Base-by-base conservation (phyloP, 345 rosid species). In the Eucalyptus melliodora region DNA sequence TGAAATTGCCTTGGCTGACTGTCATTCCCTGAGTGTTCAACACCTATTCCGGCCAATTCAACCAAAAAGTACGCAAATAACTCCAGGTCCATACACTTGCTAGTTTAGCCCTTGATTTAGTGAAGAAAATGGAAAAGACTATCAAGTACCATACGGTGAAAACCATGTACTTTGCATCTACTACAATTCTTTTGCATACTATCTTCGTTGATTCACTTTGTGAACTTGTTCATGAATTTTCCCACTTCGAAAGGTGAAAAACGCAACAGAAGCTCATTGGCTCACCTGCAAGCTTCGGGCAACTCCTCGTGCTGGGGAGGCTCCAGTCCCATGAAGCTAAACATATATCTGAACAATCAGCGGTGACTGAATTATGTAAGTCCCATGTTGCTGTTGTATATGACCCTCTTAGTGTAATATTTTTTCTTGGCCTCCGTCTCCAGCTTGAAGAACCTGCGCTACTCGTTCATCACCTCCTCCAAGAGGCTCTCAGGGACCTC, bases 311-410 rank as follows among this genome's bases (percentile, higher is more conserved):
- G 6, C 50, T 49, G 50, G 50, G 50, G 50, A 49, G 50, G 50
- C 50, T 49, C 50, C 50, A 49, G 16, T 13, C 50, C 50, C 50
- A 13, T 49, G 50, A 49, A 49, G 50, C 50, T 13, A 13, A 49
- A 13, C 50, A 49, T 49, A 49, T 49, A 49, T 49, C 16, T 69
- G 16, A 16, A 30, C 95, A 92, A 86, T 87, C 91, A 1, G 91
- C 92, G 2, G 92, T 89, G 6, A 72, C 89, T n/a, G 23, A 69
- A 3, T 31, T 31, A 4, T 31, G 1, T 49, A 49, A 49, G 50
- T 49, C 50, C 16, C 50, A 49, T 49, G 50, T 49, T 49, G 50
- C 50, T 42, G 50, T 49, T 49, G 6, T 13, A 49, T 49, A 49
- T 49, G 50, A 49, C 50, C 16, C 50, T 49, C 50, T 49, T 49